These are phyloP conservation scores for Incumbomyces lentus DNA, from an alignment of 2,329 filamentous ascomycete species.

Conservation along the genomic window DNA sequence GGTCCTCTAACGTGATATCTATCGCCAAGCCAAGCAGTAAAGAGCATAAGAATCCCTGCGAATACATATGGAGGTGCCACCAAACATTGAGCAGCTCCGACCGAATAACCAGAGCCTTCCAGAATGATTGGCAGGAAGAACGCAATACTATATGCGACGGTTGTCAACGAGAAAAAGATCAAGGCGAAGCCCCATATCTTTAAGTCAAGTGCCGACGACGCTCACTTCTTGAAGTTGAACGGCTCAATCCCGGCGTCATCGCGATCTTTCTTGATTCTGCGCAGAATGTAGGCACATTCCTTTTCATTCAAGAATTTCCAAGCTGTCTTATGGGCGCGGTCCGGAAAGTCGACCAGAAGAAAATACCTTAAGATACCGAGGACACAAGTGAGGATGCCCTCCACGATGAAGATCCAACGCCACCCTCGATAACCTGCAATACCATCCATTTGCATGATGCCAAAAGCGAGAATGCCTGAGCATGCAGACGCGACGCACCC, in stretches of 20 bases:
- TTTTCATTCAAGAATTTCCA: slow-evolving; percentile 23
- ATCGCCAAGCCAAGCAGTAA: slow-evolving; percentile 55
- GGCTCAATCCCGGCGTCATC: slow-evolving; percentile 41
- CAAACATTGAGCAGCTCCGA: slow-evolving; percentile 58
- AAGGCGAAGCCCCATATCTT: slow-evolving; percentile 48
- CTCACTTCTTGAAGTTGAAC: slow-evolving; percentile 39
- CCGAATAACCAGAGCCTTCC: slow-evolving; percentile 49
- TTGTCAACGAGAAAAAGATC: slow-evolving; percentile 49
- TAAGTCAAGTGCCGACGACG: slow-evolving; percentile 37
- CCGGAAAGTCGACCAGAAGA: slow-evolving; percentile 30
- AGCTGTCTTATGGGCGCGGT: slow-evolving; percentile 13
- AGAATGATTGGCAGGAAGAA: slow-evolving; percentile 75
- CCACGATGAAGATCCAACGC: slow-evolving; percentile 51
- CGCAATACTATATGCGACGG: slow-evolving; percentile 64
- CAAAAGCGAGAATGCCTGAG: slow-evolving; percentile 36
- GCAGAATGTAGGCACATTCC: slow-evolving; percentile 23
- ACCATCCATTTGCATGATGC: slow-evolving; percentile 29
- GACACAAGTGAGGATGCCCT: slow-evolving; percentile 24
- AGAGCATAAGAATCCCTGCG: slow-evolving; percentile 49
- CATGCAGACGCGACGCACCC: slow-evolving; percentile 39
- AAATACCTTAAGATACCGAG: slow-evolving; percentile 21
- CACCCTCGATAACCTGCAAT: slow-evolving; percentile 43
- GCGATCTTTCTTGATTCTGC: slow-evolving; percentile 43
- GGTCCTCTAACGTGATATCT: slow-evolving; percentile 56
- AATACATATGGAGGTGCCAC: slow-evolving; percentile 60